A percentile compares a stretch with the other conserved stretches of the same genome.
These are phyloP conservation scores for Nepenthes gracilis DNA, from an alignment of 148 eudicot genomes.

Conservation along the genomic window DNA sequence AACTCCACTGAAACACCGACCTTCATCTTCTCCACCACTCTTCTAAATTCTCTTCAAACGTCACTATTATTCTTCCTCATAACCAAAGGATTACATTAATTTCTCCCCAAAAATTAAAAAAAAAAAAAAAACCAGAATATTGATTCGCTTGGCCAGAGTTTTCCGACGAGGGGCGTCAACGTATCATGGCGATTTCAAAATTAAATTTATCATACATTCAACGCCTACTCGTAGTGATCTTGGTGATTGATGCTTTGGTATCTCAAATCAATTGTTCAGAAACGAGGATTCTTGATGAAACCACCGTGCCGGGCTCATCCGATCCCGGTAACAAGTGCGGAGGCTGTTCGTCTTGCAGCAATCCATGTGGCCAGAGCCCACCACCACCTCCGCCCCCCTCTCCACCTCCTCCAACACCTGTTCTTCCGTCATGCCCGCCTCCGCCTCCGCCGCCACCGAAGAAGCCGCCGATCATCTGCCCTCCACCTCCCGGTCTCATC, in stretches of 20 bases:
- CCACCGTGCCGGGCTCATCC: not conserved
- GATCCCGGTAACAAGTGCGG: conserved; percentile 1
- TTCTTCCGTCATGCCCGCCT: not conserved
- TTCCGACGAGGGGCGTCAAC: too few species aligned
- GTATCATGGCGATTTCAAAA: too few species aligned
- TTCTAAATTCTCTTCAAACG: too few species aligned
- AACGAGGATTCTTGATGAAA: conserved; percentile 21
- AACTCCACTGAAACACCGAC: too few species aligned
- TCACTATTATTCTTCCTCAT: too few species aligned
- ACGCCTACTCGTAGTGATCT: not conserved
- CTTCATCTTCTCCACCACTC: too few species aligned
- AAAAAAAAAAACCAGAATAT: too few species aligned
- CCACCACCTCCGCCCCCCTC: conserved; percentile 23
- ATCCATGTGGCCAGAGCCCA: conserved; percentile 11
- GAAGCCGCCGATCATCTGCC: conserved; percentile 7
- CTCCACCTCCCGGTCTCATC: conserved; percentile 14
- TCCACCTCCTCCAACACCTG: conserved; percentile 14
- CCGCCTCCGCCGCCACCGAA: conserved; percentile 13
- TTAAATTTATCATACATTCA: too few species aligned
- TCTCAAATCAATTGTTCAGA: conserved; percentile 4
- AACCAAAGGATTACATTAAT: too few species aligned
- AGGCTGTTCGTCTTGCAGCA: conserved; percentile 25
- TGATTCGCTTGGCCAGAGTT: too few species aligned
- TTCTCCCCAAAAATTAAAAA: too few species aligned
- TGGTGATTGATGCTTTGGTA: not conserved